Evolutionary conservation across 352 stramenopile genomes (phyloP), one percentile per base, ranked within the genome.

Genomic region (Globisporangium echinulatum): DNA sequence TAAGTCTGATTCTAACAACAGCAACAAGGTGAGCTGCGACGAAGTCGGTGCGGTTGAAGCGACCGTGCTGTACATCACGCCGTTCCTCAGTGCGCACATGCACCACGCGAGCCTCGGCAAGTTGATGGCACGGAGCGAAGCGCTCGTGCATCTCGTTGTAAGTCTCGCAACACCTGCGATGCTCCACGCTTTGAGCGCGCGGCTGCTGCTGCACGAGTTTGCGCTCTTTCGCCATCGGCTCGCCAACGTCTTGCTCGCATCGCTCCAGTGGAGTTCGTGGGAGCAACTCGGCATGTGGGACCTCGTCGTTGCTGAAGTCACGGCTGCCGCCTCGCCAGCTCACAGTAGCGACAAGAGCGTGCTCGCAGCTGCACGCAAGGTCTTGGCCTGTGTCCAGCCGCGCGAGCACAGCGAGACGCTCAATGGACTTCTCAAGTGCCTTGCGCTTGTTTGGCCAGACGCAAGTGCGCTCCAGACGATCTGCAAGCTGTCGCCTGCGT

Each of bases 221-320:
- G 69, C 74, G 7, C 70, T 94, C 50, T 84, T 92, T 46, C 77
- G 78, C 52, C 80, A 72, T n/a, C 82, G 79, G 1, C 63, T 91
- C 14, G 70, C 82, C 14, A 92, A 84, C 46, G 72, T 90, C 3
- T 61, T 94, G 15, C 64, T 92, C 6, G 82, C 82, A 36, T 94
- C 85, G 14, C 66, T 94, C 11, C 67, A 87, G 54, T 94, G 85
- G 85, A 91, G 66, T 13, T 92, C 85, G 15, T 94, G 82, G 82
- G 82, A 94, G 54, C 85, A 94, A 63, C 88, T 79, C 49, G 75
- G 74, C 1, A 70, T 91, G 58, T 94, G 85, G 85, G 85, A 94
- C 62, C 69, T 94, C 13, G 73, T 92, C 6, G 58, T 90, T 0
- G 69, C 76, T 0, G 85, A 94, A 56, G 74, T 85, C 7, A 69